Evolutionary conservation across 345 rosid genomes (phyloP).

Genomic region (Eucalyptus sp.): DNA sequence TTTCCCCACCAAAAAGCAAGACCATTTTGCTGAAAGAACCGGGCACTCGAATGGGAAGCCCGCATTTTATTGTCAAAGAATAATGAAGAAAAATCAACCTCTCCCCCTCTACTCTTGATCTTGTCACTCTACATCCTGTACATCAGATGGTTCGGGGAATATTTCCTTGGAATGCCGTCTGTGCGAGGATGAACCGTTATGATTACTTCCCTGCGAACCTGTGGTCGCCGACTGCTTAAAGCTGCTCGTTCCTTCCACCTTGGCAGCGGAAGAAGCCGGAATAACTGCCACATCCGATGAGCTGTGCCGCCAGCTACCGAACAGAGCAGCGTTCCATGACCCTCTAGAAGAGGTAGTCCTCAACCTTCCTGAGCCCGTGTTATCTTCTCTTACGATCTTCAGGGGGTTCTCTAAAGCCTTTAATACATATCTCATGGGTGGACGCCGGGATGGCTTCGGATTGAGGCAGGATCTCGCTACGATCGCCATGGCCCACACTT

Average conservation of each 20-base stretch:
- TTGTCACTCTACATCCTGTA: constrained; percentile 42
- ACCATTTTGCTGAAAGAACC: background rate
- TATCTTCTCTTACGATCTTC: constrained; percentile 85
- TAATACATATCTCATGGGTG: constrained; percentile 84
- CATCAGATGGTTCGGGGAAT: constrained; percentile 61
- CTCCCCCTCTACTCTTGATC: constrained; percentile 16
- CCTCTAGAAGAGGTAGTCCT: constrained; percentile 84
- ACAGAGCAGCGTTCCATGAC: constrained; percentile 88
- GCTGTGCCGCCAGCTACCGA: constrained; percentile 95
- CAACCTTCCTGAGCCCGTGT: constrained; percentile 56
- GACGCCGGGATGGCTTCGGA: constrained; percentile 86
- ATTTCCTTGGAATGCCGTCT: constrained; percentile 82
- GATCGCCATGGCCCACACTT: constrained; percentile 99
- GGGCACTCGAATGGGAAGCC: constrained; percentile 26
- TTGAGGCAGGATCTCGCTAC: constrained; percentile 93
- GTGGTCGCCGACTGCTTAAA: constrained; percentile 59
- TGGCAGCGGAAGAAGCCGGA: constrained; percentile 19
- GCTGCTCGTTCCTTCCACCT: constrained; percentile 39
- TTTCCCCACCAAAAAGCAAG: background rate
- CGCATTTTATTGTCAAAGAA: constrained; percentile 55
- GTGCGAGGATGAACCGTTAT: constrained; percentile 61
- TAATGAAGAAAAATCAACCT: constrained; percentile 18
- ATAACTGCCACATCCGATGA: constrained; percentile 54
- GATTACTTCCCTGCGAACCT: constrained; percentile 78
- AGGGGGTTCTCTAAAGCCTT: constrained; percentile 90